A percentile compares a stretch with the other conserved stretches of the same genome.
phyloP scores from a whole-genome alignment of 2,329 filamentous ascomycete species.

The Orbilia blumenaviensis region DNA sequence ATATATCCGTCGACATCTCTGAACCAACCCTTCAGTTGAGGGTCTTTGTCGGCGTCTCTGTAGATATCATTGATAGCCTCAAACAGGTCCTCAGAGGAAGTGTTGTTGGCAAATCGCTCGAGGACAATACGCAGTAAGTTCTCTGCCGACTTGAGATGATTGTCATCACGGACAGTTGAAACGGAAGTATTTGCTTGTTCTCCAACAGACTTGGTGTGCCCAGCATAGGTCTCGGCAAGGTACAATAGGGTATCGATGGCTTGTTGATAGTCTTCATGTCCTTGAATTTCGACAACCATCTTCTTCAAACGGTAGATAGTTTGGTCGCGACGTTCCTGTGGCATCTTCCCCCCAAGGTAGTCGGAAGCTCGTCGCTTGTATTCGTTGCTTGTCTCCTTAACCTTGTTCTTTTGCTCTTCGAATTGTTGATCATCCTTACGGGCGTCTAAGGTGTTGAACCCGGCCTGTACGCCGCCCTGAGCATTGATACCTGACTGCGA shows the following conservation, averaged over 20 bases:
- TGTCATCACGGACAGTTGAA: conserved; percentile 74
- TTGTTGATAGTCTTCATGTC: conserved; percentile 89
- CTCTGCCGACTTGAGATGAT: conserved; percentile 76
- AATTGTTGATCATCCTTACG: conserved; percentile 71
- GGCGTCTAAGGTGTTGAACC: conserved; percentile 65
- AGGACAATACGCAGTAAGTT: conserved; percentile 84
- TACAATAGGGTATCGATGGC: conserved; percentile 88
- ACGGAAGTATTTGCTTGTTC: conserved; percentile 73
- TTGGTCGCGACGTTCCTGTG: conserved; percentile 90
- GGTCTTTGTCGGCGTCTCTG: conserved; percentile 82
- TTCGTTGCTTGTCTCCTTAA: conserved; percentile 60
- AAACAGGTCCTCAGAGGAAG: conserved; percentile 86
- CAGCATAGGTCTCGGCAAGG: conserved; percentile 83
- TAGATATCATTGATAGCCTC: conserved; percentile 86
- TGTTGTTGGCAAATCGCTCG: conserved; percentile 95
- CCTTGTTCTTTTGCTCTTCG: conserved; percentile 69
- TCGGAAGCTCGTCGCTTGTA: conserved; percentile 69
- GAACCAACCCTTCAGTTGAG: conserved; percentile 91
- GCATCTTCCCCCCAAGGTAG: conserved; percentile 87
- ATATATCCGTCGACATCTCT: conserved; percentile 78
- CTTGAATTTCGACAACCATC: conserved; percentile 96
- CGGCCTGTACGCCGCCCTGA: conserved; percentile 59
- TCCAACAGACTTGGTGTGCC: conserved; percentile 74
- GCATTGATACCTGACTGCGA: conserved; percentile 66
- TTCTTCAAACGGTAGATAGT: conserved; percentile 94